Evolutionary conservation across 768 basidiomycete species (phyloP).

Genomic region (Trametes meyenii): DNA sequence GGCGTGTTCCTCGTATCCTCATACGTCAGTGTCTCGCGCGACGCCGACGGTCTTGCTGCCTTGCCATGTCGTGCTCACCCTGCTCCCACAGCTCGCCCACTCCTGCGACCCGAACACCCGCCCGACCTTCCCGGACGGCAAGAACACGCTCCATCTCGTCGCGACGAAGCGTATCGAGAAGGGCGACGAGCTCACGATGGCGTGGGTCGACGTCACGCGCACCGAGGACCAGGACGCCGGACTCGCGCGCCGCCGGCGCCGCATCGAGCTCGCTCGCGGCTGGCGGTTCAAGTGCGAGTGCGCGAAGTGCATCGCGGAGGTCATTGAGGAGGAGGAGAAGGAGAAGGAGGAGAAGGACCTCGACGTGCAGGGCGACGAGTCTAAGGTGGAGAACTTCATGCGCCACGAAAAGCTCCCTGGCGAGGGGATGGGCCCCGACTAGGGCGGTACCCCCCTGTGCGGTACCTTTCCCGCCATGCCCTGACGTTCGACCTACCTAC

Average conservation of each 20-base stretch:
- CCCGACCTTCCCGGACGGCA: constrained; percentile 67
- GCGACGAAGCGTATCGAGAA: constrained; percentile 67
- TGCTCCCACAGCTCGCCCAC: constrained; percentile 55
- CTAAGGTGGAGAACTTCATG: constrained; percentile 46
- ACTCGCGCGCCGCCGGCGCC: constrained; percentile 64
- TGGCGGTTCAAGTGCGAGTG: constrained; percentile 84
- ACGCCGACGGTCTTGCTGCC: neutral
- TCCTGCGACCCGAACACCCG: constrained; percentile 72
- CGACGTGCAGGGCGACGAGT: constrained; percentile 52
- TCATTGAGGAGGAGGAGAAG: constrained; percentile 16
- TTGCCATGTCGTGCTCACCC: neutral
- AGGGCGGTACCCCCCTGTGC: neutral
- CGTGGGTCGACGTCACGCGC: constrained; percentile 72
- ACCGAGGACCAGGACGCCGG: constrained; percentile 52
- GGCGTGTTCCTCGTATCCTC: constrained; percentile 79
- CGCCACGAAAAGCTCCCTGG: constrained; percentile 23
- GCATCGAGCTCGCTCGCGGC: constrained; percentile 75
- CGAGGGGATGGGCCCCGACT: constrained; percentile 21
- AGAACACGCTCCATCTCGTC: constrained; percentile 69
- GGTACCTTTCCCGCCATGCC: too few relatives aligned
- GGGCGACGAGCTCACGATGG: constrained; percentile 76
- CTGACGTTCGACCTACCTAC: too few relatives aligned
- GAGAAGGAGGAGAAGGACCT: constrained; percentile 34
- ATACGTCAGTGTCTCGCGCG: constrained; percentile 48
- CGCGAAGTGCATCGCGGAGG: constrained; percentile 62